Evolutionary conservation across 2,329 filamentous ascomycete species (phyloP), one percentile per base, ranked within the genome.

Genomic region (Coniella lustricola): DNA sequence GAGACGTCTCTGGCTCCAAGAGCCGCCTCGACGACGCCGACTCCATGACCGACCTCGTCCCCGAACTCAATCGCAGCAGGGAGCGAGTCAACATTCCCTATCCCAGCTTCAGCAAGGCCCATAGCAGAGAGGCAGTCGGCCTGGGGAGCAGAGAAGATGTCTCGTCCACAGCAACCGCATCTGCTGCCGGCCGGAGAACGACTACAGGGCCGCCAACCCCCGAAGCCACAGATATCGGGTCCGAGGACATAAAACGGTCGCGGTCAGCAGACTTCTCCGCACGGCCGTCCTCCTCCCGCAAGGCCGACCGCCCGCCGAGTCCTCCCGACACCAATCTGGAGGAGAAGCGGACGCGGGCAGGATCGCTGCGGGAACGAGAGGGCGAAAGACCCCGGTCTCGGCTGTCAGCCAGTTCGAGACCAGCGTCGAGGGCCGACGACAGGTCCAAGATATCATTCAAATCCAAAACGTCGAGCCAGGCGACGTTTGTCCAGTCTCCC

Each of bases 61-160:
- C 72, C 18, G 72, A 74, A 58, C 62, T 76, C 44, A 62, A 65
- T 39, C 63, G 66, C 38, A 68, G 64, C 51, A 62, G 59, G 43
- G 71, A 75, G 46, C 73, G 74, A 22, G 63, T 72, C 31, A 77
- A 75, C 53, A 62, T 86, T 36, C 84, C 87, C 7, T 95, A 95
- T 62, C 88, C 90, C 2, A 76, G 77, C 10, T 89, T 94, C 66
- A 93, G 87, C 68, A 96, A 94, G 68, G 86, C 86, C 12, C 88
- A 95, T 65, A 94, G 89, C 73, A 93, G 90, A 66, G 91, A 96
- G 69, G 80, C 82, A 38, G 79, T 95, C 46, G 25, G 21, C 5
- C 35, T 37, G 12, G 75, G 80, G 55, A 83, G 80, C 61, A 72
- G 72, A 45, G 77, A 82, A 39, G 73, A 79, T 46, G 56, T 77